Evolutionary conservation across 1,284 basidiomycete genomes (phyloP).

Genomic region (Marasmius fiardii): DNA sequence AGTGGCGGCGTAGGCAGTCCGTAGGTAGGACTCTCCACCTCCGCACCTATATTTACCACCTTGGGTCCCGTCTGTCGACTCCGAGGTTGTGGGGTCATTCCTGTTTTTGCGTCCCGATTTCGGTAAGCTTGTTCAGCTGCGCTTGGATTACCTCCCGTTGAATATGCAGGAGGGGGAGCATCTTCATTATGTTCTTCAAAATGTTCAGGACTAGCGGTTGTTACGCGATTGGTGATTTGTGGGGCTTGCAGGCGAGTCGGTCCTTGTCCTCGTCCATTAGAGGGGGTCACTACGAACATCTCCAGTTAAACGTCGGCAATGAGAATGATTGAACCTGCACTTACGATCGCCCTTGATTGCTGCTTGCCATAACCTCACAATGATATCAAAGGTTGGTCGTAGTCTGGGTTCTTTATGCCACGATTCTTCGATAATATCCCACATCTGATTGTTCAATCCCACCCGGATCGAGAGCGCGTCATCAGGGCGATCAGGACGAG

Average conservation of each 20-base stretch:
- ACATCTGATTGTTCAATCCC: conserved; percentile 20
- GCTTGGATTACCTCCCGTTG: background rate
- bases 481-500: conserved; percentile 23
- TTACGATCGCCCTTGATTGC: background rate
- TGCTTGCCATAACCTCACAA: conserved; percentile 9
- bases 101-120: background rate
- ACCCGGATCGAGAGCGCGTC: conserved; percentile 9
- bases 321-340: background rate
- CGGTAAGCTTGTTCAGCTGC: background rate
- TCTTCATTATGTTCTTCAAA: background rate
- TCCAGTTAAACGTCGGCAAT: background rate
- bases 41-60: background rate
- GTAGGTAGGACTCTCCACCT: background rate
- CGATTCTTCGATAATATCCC: conserved; percentile 23
- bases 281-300: background rate
- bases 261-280: background rate
- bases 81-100: background rate
- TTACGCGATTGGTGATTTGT: background rate
- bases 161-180: background rate
- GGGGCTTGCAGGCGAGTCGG: background rate
- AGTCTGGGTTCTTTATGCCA: conserved; percentile 22
- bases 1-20: background rate
- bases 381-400: conserved; percentile 8
- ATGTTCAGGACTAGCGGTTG: background rate
- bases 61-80: background rate